phyloP scores from a whole-genome alignment of 2,329 filamentous ascomycete genomes.

The Apiospora sp. region DNA sequence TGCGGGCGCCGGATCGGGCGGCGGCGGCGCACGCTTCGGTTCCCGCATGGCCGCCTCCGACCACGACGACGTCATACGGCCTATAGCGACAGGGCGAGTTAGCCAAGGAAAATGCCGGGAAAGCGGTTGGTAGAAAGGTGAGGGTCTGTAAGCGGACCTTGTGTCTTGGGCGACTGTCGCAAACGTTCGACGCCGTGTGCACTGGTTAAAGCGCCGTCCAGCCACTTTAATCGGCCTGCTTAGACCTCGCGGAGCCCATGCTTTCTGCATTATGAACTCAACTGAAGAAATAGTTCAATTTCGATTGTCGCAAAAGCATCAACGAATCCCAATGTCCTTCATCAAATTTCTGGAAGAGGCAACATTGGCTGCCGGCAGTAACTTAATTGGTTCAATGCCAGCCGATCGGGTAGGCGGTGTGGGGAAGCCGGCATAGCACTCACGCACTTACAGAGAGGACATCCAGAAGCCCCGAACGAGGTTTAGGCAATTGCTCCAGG shows the following conservation, averaged over 20 bases:
- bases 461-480: neutral
- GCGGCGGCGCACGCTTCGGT: slow-evolving; percentile 93
- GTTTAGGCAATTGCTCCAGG: neutral
- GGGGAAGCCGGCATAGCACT: neutral
- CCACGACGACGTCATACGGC: slow-evolving; percentile 90
- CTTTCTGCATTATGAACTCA: slow-evolving; percentile 39
- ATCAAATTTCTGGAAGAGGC: slow-evolving; percentile 21
- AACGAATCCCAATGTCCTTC: neutral
- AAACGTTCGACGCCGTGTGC: slow-evolving; percentile 35
- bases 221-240: slow-evolving; percentile 35
- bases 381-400: neutral
- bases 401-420: slow-evolving; percentile 9
- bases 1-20: slow-evolving; percentile 86
- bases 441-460: neutral
- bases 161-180: slow-evolving; percentile 43
- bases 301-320: neutral
- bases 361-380: slow-evolving; percentile 19
- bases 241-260: slow-evolving; percentile 40
- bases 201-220: slow-evolving; percentile 30
- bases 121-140: neutral
- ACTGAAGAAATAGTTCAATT: neutral
- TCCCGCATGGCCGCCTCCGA: slow-evolving; percentile 95
- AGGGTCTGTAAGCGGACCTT: slow-evolving; percentile 36
- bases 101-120: neutral
- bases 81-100: slow-evolving; percentile 47